These are phyloP conservation scores for Microbotryum lychnidis-dioicae DNA, from an alignment of 1,284 basidiomycete species.

Conservation along the genomic window DNA sequence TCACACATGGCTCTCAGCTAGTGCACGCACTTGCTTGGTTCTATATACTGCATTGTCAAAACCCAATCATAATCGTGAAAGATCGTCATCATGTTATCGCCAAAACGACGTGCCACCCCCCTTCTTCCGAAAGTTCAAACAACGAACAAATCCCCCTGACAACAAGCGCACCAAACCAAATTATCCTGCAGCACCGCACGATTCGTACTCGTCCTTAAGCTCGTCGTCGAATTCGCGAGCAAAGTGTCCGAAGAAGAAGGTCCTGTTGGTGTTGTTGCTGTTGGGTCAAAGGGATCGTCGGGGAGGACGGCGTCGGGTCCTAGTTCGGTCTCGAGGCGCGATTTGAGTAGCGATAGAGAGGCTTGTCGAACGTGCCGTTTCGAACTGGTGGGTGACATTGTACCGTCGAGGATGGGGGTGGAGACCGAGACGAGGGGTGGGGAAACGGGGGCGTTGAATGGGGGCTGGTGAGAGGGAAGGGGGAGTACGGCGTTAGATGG, in stretches of 20 bases:
- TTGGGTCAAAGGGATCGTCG: background rate
- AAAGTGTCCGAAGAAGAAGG: background rate
- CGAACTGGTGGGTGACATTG: conserved; percentile 10
- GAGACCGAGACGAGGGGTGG: conserved; percentile 13
- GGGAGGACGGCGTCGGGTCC: conserved; percentile 11
- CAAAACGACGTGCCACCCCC: no score
- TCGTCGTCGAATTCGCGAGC: background rate
- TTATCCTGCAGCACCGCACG: conserved; percentile 29
- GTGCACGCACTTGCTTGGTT: no score
- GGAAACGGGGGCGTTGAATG: conserved; percentile 15
- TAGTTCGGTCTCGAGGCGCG: conserved; percentile 33
- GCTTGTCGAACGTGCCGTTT: conserved; percentile 27
- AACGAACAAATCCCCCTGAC: conserved; percentile 13
- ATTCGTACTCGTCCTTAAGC: conserved; percentile 5
- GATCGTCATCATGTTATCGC: no score
- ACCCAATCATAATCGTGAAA: no score
- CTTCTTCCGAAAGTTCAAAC: background rate
- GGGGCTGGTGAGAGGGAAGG: conserved; percentile 13
- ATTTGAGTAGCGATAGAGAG: conserved; percentile 28
- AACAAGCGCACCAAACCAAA: conserved; percentile 28
- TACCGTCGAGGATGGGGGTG: conserved; percentile 8
- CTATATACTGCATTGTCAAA: no score
- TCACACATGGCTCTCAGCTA: no score
- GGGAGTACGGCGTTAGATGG: conserved; percentile 14
- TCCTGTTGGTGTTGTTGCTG: background rate